Base-by-base conservation (phyloP, 345 rosid genomes). In the Hirschfeldia incana region DNA sequence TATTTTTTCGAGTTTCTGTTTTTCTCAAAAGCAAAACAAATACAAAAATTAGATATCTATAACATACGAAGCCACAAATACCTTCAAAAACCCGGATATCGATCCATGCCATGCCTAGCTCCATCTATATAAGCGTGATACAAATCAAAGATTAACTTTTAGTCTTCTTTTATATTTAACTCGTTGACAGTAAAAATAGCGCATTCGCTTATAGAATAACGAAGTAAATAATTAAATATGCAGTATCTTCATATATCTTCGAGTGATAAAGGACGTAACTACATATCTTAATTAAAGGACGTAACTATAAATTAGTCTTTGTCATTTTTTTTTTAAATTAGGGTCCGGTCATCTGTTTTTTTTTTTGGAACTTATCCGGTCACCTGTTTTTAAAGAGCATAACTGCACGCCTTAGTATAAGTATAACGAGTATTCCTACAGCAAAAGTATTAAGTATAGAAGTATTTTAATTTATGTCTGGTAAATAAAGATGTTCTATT, bases 321-420 rank as follows among this genome's bases (percentile, higher is more conserved):
- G 36, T 69, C 51, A 60, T 66, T 60, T 62, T 64, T 70, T 10
- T 21, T 21, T 21, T 21, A 21, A 15, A 44, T 30, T 21, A 21
- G 7, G 27, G 53, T 44, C 53, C 53, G 37, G 28, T 63, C 42
- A 77, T 70, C 26, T 51, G 65, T 57, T 64, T 55, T 21, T 21
- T 21, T 21, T 21, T 21, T 21, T 21, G 21, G 21, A 21, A 21
- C 21, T 21, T 21, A 21, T 44, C 53, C 53, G 37, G 28, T 63
- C 42, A 77, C 63, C 26, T 51, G 65, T 57, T 64, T 57, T 37
- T 37, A 53, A 15, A 70, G 63, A 60, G 26, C 63, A 62, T 49
- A 61, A 49, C 36, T 55, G 27, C 67, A 65, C 27, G 66, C 26
- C 15, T 53, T 36, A 28, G n/a, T 12, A n/a, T 17, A 57, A 33